A percentile compares a stretch with the other conserved stretches of the same genome.
These are phyloP conservation scores for Phialophora verrucosa DNA, from an alignment of 2,329 filamentous ascomycete species.

Conservation along the genomic window DNA sequence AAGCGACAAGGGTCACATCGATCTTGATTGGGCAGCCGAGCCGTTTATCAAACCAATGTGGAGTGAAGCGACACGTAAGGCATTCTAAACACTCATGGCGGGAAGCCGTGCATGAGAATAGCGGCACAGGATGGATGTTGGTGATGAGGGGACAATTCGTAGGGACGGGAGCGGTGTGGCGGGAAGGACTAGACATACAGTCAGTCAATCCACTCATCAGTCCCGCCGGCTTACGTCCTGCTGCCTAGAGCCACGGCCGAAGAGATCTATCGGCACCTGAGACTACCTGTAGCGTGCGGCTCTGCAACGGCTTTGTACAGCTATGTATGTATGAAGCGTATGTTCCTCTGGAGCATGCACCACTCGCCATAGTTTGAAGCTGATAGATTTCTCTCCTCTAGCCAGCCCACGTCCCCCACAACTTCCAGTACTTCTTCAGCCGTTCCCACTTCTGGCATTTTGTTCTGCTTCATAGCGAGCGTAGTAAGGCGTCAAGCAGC, in stretches of 20 bases:
- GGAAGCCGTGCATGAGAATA: conserved; percentile 2
- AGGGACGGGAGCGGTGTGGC: neutral
- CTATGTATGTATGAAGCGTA: neutral
- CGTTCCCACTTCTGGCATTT: neutral
- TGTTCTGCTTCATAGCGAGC: neutral
- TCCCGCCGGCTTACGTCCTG: neutral
- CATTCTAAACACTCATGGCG: neutral
- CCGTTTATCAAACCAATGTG: neutral
- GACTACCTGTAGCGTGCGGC: neutral
- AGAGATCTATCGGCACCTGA: neutral
- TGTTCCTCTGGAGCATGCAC: too few relatives aligned
- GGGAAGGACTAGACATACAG: neutral
- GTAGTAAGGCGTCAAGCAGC: neutral
- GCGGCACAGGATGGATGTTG: neutral
- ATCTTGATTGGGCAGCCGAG: neutral
- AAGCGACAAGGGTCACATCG: neutral
- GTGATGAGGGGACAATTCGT: neutral
- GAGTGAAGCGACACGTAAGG: neutral
- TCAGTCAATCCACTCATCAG: neutral
- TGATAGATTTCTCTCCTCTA: neutral
- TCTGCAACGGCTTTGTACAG: neutral
- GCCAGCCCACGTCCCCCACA: neutral
- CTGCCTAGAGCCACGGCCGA: neutral
- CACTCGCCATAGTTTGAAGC: neutral
- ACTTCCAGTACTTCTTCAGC: neutral